Evolutionary conservation across 331 rosid genomes (phyloP), one percentile per base, ranked within the genome.

Genomic region (Acacia concinna): DNA sequence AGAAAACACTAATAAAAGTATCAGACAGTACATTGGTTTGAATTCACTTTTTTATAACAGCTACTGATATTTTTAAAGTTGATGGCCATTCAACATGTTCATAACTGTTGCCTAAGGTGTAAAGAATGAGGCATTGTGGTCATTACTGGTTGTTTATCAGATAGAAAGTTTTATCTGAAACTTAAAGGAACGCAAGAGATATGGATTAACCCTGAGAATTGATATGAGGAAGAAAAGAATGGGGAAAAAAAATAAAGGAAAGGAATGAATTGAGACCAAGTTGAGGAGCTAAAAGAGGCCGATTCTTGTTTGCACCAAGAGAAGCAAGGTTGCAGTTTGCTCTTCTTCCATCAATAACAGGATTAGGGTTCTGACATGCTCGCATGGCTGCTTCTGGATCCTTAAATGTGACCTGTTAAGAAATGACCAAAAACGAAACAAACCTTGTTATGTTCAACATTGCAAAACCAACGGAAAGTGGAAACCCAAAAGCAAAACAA

Each of bases 251-350:
- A n/a, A n/a, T n/a, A 9, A 34, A 76, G 37, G 11, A 47, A 14
- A 52, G 76, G 76, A 51, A 79, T 15, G 79, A 6, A 54, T n/a
- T 21, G 63, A 83, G 79, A 95, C 98, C 99, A 81, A 84, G 92
- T 4, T 86, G 97, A 84, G 87, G 89, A 80, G 91, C 57, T 59
- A 84, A 80, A 74, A 84, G 80, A 74, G 93, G 87, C 11, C 83
- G 83, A 71, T 91, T 84, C 78, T 95, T 95, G 67, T 87, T 87
- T 11, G 97, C 97, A 78, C 97, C 99, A 85, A 92, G 94, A 84
- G 97, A 91, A 5, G 99, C 99, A 73, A 95, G 91, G 76, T 95
- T 95, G 88, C 98, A 95, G 69, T 95, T 95, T 71, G 99, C 96
- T 81, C 97, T 91, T 69, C 99, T 91, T 8, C 99, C 99, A 84